Evolutionary conservation across 2,329 filamentous ascomycete species (phyloP).

Genomic region (Colletotrichum sp.): DNA sequence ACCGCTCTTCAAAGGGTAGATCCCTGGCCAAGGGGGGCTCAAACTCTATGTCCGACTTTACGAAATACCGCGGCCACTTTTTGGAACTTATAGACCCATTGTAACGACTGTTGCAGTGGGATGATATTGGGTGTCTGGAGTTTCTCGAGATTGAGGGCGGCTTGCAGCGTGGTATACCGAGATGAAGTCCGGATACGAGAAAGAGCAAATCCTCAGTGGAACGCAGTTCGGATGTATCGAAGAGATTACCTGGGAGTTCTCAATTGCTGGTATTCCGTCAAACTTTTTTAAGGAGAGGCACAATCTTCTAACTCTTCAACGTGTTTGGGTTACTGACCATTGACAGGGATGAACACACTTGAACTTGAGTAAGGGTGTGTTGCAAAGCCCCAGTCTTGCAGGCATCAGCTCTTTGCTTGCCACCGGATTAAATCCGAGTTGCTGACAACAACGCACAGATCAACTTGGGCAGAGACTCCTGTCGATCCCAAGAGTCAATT

Average conservation of each 20-base stretch:
- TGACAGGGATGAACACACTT: neutral
- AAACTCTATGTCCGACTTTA: neutral
- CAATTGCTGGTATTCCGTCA: accelerated
- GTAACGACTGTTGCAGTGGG: neutral
- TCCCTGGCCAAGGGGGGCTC: neutral
- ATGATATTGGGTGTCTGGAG: neutral
- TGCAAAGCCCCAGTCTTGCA: neutral
- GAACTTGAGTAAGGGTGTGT: neutral
- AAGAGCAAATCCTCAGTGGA: neutral
- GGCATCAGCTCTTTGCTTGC: neutral
- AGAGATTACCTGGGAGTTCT: neutral
- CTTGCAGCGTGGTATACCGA: neutral
- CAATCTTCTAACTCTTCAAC: neutral
- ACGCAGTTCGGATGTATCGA: neutral
- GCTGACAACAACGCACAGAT: neutral
- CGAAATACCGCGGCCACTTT: neutral
- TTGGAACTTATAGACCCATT: neutral
- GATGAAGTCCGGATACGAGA: neutral
- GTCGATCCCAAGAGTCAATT: neutral
- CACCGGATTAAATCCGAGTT: neutral
- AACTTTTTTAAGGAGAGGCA: neutral
- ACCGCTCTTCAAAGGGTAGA: neutral
- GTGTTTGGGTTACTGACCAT: neutral
- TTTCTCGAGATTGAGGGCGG: neutral
- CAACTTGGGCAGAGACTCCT: neutral